Conservation (phyloP, 129 eudicot genomes). For the Artemisia argyi region DNA sequence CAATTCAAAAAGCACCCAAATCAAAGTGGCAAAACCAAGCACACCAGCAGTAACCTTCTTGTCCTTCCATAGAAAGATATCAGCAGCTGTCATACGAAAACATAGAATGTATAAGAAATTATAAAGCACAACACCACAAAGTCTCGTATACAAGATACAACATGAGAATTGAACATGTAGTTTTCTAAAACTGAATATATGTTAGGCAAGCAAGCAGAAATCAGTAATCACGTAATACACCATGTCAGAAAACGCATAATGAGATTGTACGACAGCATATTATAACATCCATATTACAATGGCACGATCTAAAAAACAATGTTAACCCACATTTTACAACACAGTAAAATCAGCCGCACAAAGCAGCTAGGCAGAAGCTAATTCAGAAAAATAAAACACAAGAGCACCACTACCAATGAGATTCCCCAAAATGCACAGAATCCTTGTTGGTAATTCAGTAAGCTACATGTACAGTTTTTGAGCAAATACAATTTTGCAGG, state of each 20-base stretch:
- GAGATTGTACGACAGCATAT: not conserved
- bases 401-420: no score
- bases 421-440: no score
- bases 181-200: not conserved
- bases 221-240: not conserved
- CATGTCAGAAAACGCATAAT: not conserved
- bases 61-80: conserved; percentile 88
- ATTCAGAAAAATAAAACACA: no score
- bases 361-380: no score
- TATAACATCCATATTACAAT: not conserved
- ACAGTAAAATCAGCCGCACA: no score
- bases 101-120: not conserved
- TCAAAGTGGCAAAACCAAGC: conserved; percentile 66
- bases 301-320: no score
- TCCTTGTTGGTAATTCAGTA: no score
- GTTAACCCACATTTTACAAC: no score
- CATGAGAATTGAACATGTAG: not conserved
- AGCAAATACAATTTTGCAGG: no score
- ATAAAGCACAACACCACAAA: not conserved
- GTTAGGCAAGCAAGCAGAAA: not conserved
- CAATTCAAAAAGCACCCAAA: conserved; percentile 91
- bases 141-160: not conserved
- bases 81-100: conserved; percentile 63
- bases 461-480: no score
- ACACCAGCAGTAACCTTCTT: conserved; percentile 73